A percentile compares a stretch with the other conserved stretches of the same genome.
Conservation (phyloP, 1,139 yeast genomes). For the Saccharomycopsis hybrid region DNA sequence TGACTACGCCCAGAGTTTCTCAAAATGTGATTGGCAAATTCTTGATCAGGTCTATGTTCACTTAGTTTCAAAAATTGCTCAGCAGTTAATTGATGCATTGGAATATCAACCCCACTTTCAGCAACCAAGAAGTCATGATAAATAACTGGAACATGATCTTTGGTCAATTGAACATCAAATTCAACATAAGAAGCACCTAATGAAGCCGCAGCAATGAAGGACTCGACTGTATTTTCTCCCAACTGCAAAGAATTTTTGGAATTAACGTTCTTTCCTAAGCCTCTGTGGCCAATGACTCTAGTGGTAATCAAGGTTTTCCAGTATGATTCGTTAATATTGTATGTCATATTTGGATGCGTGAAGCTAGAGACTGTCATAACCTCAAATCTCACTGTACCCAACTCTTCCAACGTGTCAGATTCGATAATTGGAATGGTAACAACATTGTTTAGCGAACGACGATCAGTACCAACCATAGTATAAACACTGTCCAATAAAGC, state of each 20-base stretch:
- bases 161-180: slow-evolving; percentile 95
- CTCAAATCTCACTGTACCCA: slow-evolving; percentile 77
- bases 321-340: slow-evolving; percentile 71
- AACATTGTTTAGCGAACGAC: slow-evolving; percentile 60
- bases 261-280: slow-evolving; percentile 79
- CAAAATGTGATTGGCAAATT: slow-evolving; percentile 1
- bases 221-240: slow-evolving; percentile 94
- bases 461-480: slow-evolving; percentile 64
- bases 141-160: slow-evolving; percentile 85
- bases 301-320: slow-evolving; percentile 91
- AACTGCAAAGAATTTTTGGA: slow-evolving; percentile 74
- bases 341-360: slow-evolving; percentile 60
- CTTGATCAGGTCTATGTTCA: slow-evolving; percentile 25
- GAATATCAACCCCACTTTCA: slow-evolving; percentile 93
- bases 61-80: slow-evolving; percentile 81
- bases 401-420: slow-evolving; percentile 58
- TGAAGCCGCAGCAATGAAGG: slow-evolving; percentile 94
- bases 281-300: slow-evolving; percentile 94
- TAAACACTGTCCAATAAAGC: slow-evolving; percentile 61
- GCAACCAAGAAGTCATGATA: slow-evolving; percentile 95
- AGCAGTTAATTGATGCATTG: slow-evolving; percentile 86
- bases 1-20: slow-evolving; percentile 1
- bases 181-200: slow-evolving; percentile 91
- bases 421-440: slow-evolving; percentile 78
- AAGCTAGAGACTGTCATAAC: slow-evolving; percentile 69